phyloP scores from a whole-genome alignment of 257 asterid species.

The Solanum piurae region DNA sequence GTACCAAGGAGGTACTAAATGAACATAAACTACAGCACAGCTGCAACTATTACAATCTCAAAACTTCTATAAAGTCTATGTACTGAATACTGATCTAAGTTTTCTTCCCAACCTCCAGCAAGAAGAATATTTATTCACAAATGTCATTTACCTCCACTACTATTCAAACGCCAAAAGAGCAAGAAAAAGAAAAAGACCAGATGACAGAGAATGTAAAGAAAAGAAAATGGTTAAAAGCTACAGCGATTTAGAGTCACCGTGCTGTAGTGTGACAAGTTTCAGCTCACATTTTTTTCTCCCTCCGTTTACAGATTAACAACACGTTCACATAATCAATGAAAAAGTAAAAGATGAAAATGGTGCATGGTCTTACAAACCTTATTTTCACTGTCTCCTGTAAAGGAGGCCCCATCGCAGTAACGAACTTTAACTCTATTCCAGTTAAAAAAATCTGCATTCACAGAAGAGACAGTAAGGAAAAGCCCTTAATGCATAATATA shows the following conservation, averaged over 20 bases:
- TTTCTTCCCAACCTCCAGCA: neutral
- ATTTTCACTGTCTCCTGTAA: constrained; percentile 46
- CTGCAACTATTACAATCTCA: neutral
- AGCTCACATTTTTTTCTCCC: neutral
- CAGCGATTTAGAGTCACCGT: neutral
- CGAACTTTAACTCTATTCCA: constrained; percentile 66
- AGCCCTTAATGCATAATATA: neutral
- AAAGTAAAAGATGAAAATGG: neutral
- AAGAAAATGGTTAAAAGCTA: neutral
- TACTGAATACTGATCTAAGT: neutral
- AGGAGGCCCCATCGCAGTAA: constrained; percentile 70
- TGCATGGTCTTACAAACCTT: constrained; percentile 22
- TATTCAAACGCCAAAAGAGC: neutral
- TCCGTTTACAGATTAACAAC: neutral
- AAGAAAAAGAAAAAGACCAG: neutral
- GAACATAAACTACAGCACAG: neutral
- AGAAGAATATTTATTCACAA: neutral
- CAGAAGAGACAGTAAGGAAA: neutral
- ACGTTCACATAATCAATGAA: neutral
- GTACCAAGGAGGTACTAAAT: neutral
- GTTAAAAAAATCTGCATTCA: constrained; percentile 49
- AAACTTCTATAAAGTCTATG: neutral
- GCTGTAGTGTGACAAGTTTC: neutral
- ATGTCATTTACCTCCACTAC: neutral
- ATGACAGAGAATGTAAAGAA: neutral